Conservation (phyloP, 768 basidiomycete genomes). For the Galerina sulciceps region DNA sequence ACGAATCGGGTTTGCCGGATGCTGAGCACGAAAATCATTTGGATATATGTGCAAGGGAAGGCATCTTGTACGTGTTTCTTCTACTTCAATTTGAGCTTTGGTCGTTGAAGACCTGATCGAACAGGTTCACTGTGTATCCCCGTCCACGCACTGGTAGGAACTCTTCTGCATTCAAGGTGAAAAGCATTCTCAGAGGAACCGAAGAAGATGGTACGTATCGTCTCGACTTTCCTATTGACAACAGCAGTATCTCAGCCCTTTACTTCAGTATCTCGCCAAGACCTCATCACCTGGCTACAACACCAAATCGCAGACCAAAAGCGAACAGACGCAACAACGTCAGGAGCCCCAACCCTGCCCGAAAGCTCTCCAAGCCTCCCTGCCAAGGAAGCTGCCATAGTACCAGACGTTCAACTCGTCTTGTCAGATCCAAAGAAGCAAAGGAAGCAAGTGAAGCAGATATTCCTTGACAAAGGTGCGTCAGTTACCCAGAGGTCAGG, state of each 20-base stretch:
- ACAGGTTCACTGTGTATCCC: slow-evolving; percentile 47
- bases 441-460: slow-evolving; percentile 70
- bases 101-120: neutral
- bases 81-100: neutral
- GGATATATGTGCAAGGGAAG: slow-evolving; percentile 77
- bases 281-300: slow-evolving; percentile 76
- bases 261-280: slow-evolving; percentile 53
- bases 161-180: slow-evolving; percentile 77
- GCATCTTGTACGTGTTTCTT: slow-evolving; percentile 67
- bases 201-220: slow-evolving; percentile 68
- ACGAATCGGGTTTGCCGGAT: slow-evolving; percentile 71
- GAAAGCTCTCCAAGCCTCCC: slow-evolving; percentile 37
- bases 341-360: slow-evolving; percentile 53
- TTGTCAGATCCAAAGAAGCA: slow-evolving; percentile 80
- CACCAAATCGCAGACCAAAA: slow-evolving; percentile 82
- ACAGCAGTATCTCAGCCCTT: neutral
- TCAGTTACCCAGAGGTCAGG: neutral
- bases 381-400: slow-evolving; percentile 38
- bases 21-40: slow-evolving; percentile 66
- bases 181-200: slow-evolving; percentile 78
- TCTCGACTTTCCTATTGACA: neutral
- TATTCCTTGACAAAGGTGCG: slow-evolving; percentile 71
- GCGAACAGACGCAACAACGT: slow-evolving; percentile 67
- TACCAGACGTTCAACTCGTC: slow-evolving; percentile 63
- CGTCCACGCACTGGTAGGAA: slow-evolving; percentile 61